Base-by-base conservation (phyloP, 768 basidiomycete genomes). In the Tulasnella sp. region DNA sequence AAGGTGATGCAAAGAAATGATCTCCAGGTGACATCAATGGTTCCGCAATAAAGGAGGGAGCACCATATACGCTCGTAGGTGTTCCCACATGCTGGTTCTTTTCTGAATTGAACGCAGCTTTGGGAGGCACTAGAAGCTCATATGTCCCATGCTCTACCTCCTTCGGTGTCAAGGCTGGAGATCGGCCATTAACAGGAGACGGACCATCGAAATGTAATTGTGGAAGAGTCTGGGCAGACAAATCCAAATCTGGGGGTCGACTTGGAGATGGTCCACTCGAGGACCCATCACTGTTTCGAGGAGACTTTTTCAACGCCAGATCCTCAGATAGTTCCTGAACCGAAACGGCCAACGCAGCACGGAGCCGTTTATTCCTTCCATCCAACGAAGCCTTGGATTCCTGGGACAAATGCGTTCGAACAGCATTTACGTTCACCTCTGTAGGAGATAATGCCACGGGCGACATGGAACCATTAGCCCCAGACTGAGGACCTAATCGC, bases 341-440 rank as follows among this genome's bases (percentile, higher is more conserved):
- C 49, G 49, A 41, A 3, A 51, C 39, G 25, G 49, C 49, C 37
- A 51, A 34, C 24, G 49, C 37, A 25, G 49, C 49, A n/a, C 49
- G 37, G 16, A 51, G 29, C 24, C 49, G 25, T 5, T 31, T 29
- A 27, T 43, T 41, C 24, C 37, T 24, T 42, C 27, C 24, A 2
- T 32, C 28, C 25, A 19, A 9, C 16, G 49, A 51, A 13, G n/a
- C 27, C 2, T 28, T 29, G 15, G 49, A 51, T 16, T 51, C 37
- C 7, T n/a, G 41, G 5, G 49, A 43, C 19, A 42, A 2, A 4
- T 24, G 49, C 13, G 40, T 28, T 15, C 27, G 39, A 29, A n/a
- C n/a, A n/a, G n/a, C n/a, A n/a, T n/a, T n/a, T n/a, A n/a, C n/a
- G n/a, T n/a, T n/a, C n/a, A n/a, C n/a, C n/a, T n/a, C n/a, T n/a